A percentile compares a stretch with the other conserved stretches of the same genome.
phyloP scores from a whole-genome alignment of 176 grass and related monocot genomes.

The Triticum aestivum region DNA sequence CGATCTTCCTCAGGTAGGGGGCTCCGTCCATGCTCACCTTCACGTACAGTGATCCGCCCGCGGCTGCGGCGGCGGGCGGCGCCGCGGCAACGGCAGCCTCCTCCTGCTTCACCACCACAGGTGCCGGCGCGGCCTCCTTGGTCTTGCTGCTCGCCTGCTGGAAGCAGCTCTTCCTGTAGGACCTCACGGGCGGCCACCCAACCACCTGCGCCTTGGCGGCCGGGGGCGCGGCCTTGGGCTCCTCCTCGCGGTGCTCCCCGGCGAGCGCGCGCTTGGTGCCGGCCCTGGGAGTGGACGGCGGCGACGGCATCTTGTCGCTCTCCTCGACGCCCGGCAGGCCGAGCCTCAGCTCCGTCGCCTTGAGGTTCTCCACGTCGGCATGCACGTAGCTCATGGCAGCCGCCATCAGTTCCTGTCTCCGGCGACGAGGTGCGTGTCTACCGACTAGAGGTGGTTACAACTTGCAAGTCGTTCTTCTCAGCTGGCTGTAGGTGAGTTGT shows the following conservation, averaged over 20 bases:
- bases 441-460: background rate
- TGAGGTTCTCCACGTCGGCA: slow-evolving; percentile 55
- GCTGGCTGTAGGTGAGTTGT: background rate
- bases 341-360: slow-evolving; percentile 88
- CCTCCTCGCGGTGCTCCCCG: background rate
- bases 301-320: background rate
- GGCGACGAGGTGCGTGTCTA: background rate
- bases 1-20: slow-evolving; percentile 79
- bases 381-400: slow-evolving; percentile 27
- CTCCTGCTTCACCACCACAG: background rate
- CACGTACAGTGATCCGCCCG: slow-evolving; percentile 41
- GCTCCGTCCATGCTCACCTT: slow-evolving; percentile 98
- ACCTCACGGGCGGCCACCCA: slow-evolving; percentile 85
- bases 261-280: slow-evolving; percentile 51
- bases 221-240: slow-evolving; percentile 38
- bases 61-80: background rate
- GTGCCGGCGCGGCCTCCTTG: background rate
- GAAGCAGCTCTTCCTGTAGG: slow-evolving; percentile 92
- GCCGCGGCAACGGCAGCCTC: slow-evolving; percentile 8
- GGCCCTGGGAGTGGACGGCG: slow-evolving; percentile 20
- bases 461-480: background rate
- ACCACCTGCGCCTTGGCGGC: slow-evolving; percentile 72
- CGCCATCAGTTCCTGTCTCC: slow-evolving; percentile 39
- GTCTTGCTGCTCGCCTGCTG: slow-evolving; percentile 40
- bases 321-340: slow-evolving; percentile 72